phyloP scores from a whole-genome alignment of 1,284 basidiomycete species.

The Sphagnurus paluster region DNA sequence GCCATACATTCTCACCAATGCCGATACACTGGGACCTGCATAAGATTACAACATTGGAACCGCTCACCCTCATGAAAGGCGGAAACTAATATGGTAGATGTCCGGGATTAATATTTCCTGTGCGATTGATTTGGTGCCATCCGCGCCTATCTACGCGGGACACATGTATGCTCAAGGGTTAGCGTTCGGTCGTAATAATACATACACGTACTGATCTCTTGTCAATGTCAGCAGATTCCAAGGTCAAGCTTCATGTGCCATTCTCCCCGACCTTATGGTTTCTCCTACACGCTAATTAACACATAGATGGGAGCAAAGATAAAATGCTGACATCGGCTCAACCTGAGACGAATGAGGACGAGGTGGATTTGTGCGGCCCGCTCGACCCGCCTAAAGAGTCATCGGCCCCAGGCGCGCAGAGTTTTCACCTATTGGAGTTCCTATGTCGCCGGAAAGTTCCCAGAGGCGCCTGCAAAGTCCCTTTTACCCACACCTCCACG shows the following conservation, averaged over 20 bases:
- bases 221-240: background rate
- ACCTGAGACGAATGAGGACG: background rate
- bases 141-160: no score
- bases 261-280: background rate
- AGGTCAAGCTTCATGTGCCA: background rate
- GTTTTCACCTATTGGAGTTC: background rate
- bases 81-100: no score
- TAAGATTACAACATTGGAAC: no score
- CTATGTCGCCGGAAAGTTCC: conserved; percentile 6
- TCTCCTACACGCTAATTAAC: conserved; percentile 1
- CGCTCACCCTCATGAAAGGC: no score
- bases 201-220: background rate
- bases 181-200: background rate
- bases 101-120: no score
- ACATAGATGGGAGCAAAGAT: background rate
- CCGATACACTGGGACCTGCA: no score
- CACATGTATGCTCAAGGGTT: no score
- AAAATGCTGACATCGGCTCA: background rate
- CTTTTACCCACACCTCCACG: background rate
- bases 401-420: background rate
- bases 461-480: background rate
- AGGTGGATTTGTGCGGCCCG: background rate
- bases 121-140: no score
- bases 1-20: no score
- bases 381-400: background rate